These are phyloP conservation scores for Podila verticillata DNA, from an alignment of 192 early-diverging fungal genomes.

Conservation along the genomic window DNA sequence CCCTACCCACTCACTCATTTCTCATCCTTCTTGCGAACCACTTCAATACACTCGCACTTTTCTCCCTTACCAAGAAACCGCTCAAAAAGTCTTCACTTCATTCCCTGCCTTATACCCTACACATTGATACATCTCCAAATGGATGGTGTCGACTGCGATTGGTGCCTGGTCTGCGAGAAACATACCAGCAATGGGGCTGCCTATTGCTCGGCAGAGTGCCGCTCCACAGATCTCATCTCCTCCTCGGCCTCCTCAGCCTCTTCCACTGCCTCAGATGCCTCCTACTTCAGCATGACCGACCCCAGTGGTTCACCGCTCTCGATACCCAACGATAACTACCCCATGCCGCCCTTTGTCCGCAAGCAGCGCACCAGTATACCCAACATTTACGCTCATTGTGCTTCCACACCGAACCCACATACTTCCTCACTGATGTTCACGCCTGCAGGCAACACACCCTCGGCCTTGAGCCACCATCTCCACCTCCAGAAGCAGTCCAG, in stretches of 20 bases:
- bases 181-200: constrained; percentile 36
- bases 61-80: too few species aligned
- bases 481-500: constrained; percentile 14
- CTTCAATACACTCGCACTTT: not conserved
- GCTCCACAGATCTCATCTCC: constrained; percentile 44
- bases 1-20: not conserved
- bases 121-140: constrained; percentile 3
- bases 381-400: constrained; percentile 48
- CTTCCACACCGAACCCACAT: constrained; percentile 36
- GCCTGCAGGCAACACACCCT: constrained; percentile 3
- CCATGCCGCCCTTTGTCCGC: constrained; percentile 42
- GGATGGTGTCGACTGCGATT: constrained; percentile 53
- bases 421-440: constrained; percentile 4
- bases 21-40: not conserved
- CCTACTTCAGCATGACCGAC: constrained; percentile 29
- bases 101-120: not conserved
- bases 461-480: constrained; percentile 23
- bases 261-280: constrained; percentile 16
- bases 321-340: constrained; percentile 29
- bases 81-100: not conserved
- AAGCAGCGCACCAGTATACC: constrained; percentile 52
- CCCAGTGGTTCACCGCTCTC: not conserved
- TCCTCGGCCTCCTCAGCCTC: constrained; percentile 42
- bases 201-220: constrained; percentile 47
- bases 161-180: constrained; percentile 52